Evolutionary conservation across 768 basidiomycete species (phyloP).

Genomic region (Tylopilus plumbeoviolaceoides): DNA sequence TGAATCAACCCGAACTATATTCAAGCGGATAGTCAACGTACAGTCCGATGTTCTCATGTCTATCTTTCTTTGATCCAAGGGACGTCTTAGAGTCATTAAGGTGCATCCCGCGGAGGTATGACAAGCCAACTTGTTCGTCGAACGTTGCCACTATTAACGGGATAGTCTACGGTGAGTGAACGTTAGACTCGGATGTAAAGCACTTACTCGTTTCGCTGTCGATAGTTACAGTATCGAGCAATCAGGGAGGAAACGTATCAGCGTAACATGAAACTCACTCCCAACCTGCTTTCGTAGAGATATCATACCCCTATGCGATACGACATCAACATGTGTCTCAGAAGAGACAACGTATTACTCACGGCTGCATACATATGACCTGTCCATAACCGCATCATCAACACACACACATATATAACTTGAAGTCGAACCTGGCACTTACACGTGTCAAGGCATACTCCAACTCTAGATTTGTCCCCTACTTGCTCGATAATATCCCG

Average conservation of each 20-base stretch:
- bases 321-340: background rate
- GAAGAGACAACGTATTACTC: constrained; percentile 39
- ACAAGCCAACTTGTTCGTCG: constrained; percentile 61
- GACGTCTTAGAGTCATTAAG: constrained; percentile 77
- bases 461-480: constrained; percentile 68
- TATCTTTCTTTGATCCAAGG: constrained; percentile 63
- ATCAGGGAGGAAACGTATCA: background rate
- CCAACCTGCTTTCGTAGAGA: constrained; percentile 70
- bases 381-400: constrained; percentile 20
- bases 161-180: background rate
- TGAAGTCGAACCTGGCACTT: constrained; percentile 9
- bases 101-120: constrained; percentile 80
- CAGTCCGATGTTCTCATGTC: constrained; percentile 85
- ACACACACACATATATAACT: background rate
- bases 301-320: constrained; percentile 65
- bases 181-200: background rate
- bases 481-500: constrained; percentile 65
- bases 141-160: constrained; percentile 54
- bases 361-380: constrained; percentile 80
- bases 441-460: constrained; percentile 88
- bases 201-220: constrained; percentile 26
- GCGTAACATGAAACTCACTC: constrained; percentile 40
- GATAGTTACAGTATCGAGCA: background rate
- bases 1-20: background rate
- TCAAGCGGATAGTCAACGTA: constrained; percentile 34